These are phyloP conservation scores for Acanthamoeba triangularis DNA, from an alignment of 208 protist species.

Conservation along the genomic window DNA sequence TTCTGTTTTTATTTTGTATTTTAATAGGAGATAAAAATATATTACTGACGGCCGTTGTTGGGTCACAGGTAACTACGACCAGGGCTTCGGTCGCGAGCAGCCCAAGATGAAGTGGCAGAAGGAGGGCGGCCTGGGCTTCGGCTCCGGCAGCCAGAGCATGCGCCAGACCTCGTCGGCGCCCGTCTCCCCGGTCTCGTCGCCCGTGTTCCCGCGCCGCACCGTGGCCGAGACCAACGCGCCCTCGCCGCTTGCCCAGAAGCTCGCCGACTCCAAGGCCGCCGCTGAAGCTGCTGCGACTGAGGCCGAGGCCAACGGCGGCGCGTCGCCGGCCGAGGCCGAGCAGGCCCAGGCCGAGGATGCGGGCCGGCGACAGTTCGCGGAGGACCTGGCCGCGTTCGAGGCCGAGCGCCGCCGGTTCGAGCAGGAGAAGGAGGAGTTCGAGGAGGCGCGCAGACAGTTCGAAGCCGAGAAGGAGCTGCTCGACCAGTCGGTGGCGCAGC, in stretches of 20 bases:
- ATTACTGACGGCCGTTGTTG: background rate
- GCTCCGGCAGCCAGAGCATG: slow-evolving; percentile 2
- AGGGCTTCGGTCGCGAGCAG: slow-evolving; percentile 42
- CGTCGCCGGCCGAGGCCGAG: background rate
- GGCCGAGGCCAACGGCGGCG: background rate
- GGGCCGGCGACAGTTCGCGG: background rate
- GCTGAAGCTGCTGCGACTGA: background rate
- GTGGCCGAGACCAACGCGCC: slow-evolving; percentile 14
- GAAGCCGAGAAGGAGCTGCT: background rate
- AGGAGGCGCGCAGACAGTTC: background rate
- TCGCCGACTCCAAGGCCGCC: background rate
- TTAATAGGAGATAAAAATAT: background rate
- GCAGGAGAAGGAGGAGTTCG: background rate
- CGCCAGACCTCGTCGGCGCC: slow-evolving; percentile 6
- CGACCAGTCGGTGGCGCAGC: background rate
- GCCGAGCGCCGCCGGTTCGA: background rate
- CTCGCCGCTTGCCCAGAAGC: background rate
- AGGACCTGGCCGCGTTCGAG: background rate
- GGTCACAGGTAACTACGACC: slow-evolving; percentile 28
- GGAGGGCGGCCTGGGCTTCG: slow-evolving; percentile 22
- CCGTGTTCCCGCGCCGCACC: background rate
- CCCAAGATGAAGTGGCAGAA: slow-evolving; percentile 68
- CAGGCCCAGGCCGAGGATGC: background rate
- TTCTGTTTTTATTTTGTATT: background rate
- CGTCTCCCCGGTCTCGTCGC: slow-evolving; percentile 7